Percentiles rank a stretch among this genome's conserved stretches.
Conservation (phyloP, 2,329 filamentous ascomycete genomes). For the Cryphonectria japonica region DNA sequence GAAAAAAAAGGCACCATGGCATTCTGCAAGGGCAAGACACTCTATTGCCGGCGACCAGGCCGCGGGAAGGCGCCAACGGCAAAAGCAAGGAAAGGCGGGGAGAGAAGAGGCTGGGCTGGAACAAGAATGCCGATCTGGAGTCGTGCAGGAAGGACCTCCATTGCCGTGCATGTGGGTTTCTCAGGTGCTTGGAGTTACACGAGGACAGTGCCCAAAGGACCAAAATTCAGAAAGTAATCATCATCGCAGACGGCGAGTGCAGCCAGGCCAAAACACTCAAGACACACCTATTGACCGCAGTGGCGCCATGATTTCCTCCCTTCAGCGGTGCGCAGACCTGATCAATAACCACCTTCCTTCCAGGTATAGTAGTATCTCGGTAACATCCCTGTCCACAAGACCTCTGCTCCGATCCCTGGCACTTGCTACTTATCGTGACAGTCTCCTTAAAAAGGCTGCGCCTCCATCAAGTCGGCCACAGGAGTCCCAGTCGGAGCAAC, state of each 20-base stretch:
- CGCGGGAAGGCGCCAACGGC: neutral
- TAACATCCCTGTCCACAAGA: neutral
- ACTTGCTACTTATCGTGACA: neutral
- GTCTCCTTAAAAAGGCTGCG: neutral
- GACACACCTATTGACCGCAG: neutral
- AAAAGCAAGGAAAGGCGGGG: neutral
- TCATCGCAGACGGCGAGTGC: no score
- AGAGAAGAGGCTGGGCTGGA: no score
- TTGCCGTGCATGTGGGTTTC: neutral
- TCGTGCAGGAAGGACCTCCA: neutral
- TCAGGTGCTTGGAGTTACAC: no score
- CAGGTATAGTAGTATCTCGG: neutral
- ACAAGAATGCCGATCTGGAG: neutral
- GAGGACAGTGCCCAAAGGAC: no score
- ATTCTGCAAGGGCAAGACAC: constrained; percentile 8
- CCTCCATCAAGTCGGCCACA: neutral
- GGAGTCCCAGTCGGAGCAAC: neutral
- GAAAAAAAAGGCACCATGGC: neutral
- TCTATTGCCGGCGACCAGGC: neutral
- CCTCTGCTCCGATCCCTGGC: neutral
- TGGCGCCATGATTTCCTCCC: neutral
- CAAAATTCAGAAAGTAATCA: neutral
- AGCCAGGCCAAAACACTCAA: neutral
- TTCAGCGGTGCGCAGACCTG: neutral
- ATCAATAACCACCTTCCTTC: neutral